Conservation (phyloP, 1,284 basidiomycete genomes). For the Neonothopanus nambi region DNA sequence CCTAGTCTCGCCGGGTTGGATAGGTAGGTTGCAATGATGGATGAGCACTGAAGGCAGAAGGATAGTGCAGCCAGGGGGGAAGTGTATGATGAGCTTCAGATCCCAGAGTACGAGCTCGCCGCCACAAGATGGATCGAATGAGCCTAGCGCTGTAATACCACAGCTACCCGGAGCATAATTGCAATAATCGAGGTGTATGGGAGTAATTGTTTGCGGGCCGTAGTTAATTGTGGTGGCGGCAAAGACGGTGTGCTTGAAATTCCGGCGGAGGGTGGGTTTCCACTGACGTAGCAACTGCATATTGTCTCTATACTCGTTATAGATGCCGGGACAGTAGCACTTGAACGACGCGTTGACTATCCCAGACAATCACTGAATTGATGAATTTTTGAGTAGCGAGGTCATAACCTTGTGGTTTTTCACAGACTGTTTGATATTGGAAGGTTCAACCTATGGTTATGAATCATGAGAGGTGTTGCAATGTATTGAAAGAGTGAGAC, state of each 20-base stretch:
- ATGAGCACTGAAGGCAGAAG: slow-evolving; percentile 6
- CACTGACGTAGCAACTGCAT: no score
- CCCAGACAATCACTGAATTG: no score
- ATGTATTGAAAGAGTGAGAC: no score
- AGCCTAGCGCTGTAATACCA: neutral
- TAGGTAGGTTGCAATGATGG: neutral
- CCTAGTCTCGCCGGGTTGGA: neutral
- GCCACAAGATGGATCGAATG: neutral
- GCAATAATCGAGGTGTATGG: slow-evolving; percentile 1
- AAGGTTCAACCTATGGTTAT: no score
- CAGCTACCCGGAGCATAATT: neutral
- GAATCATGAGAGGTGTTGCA: no score
- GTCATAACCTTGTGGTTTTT: no score
- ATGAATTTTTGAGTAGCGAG: no score
- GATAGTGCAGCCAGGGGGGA: slow-evolving; percentile 2
- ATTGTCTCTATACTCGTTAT: no score
- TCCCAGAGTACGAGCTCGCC: slow-evolving; percentile 6
- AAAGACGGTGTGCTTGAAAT: slow-evolving; percentile 6
- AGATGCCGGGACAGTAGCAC: no score
- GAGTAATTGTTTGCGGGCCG: slow-evolving; percentile 3
- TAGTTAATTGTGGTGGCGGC: slow-evolving; percentile 1
- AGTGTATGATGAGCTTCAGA: neutral
- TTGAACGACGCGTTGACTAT: no score
- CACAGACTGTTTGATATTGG: no score
- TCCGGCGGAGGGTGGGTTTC: no score